Evolutionary conservation across 805 yeast species (phyloP).

Genomic region (Suhomyces xylopsoci): DNA sequence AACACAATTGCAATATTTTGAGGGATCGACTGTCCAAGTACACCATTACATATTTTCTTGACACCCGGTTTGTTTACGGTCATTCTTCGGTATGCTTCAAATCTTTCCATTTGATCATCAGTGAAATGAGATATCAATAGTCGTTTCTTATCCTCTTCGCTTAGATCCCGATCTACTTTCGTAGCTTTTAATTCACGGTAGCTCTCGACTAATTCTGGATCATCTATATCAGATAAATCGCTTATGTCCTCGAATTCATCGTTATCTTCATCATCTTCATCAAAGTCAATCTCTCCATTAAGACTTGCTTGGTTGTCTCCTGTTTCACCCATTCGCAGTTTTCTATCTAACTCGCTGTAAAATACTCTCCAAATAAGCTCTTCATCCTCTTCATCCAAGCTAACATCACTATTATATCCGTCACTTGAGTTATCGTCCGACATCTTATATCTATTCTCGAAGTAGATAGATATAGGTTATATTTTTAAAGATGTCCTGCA

Average conservation of each 20-base stretch:
- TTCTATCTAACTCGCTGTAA: conserved; percentile 24
- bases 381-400: conserved; percentile 45
- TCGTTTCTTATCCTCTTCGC: conserved; percentile 56
- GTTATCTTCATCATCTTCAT: conserved; percentile 15
- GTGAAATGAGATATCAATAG: conserved; percentile 70
- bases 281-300: conserved; percentile 7
- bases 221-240: conserved; percentile 36
- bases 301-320: background rate
- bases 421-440: background rate
- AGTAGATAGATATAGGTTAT: background rate
- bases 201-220: conserved; percentile 27
- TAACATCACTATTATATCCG: conserved; percentile 28
- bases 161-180: conserved; percentile 22
- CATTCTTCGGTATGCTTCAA: conserved; percentile 83
- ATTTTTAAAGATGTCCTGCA: background rate
- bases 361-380: conserved; percentile 44
- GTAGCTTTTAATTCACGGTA: conserved; percentile 32
- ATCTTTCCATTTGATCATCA: conserved; percentile 79
- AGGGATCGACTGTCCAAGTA: conserved; percentile 75
- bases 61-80: conserved; percentile 61
- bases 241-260: conserved; percentile 23
- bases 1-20: conserved; percentile 76
- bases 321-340: conserved; percentile 1
- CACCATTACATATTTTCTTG: conserved; percentile 74
- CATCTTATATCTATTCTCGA: background rate